These are phyloP conservation scores for Crithidia thermophila DNA, from an alignment of 208 protist species.

Conservation along the genomic window DNA sequence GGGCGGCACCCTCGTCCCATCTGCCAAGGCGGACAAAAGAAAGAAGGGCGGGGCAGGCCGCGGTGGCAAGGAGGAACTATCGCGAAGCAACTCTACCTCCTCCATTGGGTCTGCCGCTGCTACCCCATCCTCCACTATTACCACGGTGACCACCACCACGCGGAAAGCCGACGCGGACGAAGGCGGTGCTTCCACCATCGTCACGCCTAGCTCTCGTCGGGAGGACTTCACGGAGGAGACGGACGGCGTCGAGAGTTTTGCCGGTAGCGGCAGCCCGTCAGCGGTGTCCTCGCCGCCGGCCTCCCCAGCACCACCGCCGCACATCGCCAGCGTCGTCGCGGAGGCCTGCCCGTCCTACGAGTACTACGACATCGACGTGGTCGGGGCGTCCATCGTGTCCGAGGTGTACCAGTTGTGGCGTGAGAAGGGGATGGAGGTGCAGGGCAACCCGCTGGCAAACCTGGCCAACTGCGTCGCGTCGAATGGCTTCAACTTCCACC, in stretches of 20 bases:
- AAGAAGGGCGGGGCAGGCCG: background rate
- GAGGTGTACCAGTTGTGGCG: slow-evolving; percentile 73
- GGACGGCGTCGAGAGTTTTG: background rate
- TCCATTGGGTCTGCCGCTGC: slow-evolving; percentile 6
- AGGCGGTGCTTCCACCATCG: background rate
- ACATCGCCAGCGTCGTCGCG: slow-evolving; percentile 13
- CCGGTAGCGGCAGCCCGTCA: background rate
- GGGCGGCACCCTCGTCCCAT: slow-evolving; percentile 16
- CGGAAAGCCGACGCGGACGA: background rate
- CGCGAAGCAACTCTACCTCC: slow-evolving; percentile 2
- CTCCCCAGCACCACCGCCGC: slow-evolving; percentile 6
- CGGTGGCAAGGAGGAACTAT: background rate
- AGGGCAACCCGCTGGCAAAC: slow-evolving; percentile 14
- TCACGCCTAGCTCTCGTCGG: background rate
- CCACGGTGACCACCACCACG: background rate
- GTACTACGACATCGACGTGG: slow-evolving; percentile 76
- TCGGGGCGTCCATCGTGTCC: slow-evolving; percentile 59
- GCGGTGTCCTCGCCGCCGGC: background rate
- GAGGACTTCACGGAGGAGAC: background rate
- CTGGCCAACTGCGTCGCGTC: slow-evolving; percentile 31
- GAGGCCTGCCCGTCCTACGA: slow-evolving; percentile 38
- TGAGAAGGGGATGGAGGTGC: slow-evolving; percentile 36
- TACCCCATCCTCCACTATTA: too few relatives aligned
- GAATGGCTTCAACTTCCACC: slow-evolving; percentile 66
- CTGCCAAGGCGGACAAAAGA: too few relatives aligned